These are phyloP conservation scores for Fusarium sp. DNA, from an alignment of 2,329 filamentous ascomycete species.

Conservation along the genomic window DNA sequence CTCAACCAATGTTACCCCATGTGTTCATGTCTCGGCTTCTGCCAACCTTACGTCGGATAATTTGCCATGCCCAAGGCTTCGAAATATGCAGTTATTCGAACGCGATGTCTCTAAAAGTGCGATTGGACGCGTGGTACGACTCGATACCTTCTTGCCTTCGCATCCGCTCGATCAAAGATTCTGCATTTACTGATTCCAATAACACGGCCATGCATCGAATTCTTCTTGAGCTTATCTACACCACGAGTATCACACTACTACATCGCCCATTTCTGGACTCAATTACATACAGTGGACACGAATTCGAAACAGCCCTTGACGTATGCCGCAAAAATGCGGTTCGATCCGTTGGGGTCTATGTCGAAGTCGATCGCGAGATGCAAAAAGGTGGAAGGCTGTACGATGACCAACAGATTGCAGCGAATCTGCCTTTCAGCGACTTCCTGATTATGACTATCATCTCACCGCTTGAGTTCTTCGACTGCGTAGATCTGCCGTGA, in stretches of 20 bases:
- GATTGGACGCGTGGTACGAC: constrained; percentile 17
- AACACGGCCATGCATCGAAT: constrained; percentile 15
- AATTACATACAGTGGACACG: not conserved
- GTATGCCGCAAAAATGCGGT: constrained; percentile 20
- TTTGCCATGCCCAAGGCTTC: constrained; percentile 17
- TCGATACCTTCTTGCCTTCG: constrained; percentile 18
- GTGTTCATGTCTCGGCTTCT: constrained; percentile 21
- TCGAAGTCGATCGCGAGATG: constrained; percentile 27
- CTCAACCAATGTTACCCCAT: not conserved
- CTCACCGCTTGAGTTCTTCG: constrained; percentile 12
- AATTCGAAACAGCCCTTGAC: not conserved
- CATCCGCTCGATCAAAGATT: not conserved
- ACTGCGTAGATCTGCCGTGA: constrained; percentile 21
- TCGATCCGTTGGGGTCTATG: constrained; percentile 9
- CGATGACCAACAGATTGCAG: constrained; percentile 5
- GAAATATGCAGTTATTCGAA: not conserved
- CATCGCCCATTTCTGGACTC: constrained; percentile 23
- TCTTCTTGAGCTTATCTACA: constrained; percentile 29
- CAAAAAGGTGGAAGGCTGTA: constrained; percentile 15
- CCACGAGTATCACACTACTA: not conserved
- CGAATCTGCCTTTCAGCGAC: constrained; percentile 1
- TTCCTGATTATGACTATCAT: constrained; percentile 15
- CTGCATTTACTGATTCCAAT: constrained; percentile 1
- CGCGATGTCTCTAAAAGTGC: not conserved
- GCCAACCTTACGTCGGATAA: constrained; percentile 10